Evolutionary conservation across 805 yeast genomes (phyloP).

Genomic region (Grigorovia humatica): DNA sequence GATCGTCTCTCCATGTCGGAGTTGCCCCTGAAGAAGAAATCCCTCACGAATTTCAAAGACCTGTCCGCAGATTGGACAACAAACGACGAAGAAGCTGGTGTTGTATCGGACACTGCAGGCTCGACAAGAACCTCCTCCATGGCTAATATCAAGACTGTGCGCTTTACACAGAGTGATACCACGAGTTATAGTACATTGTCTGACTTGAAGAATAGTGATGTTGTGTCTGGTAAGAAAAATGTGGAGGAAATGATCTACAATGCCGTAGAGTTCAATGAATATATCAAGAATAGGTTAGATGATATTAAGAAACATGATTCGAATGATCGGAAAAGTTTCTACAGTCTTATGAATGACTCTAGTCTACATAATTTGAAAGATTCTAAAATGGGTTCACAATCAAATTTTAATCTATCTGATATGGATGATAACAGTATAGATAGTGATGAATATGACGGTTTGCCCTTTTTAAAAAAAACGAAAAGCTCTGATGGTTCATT

Average conservation of each 20-base stretch:
- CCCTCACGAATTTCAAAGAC: conserved; percentile 6
- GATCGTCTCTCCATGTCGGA: background rate
- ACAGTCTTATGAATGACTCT: background rate
- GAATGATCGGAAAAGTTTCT: background rate
- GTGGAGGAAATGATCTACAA: background rate
- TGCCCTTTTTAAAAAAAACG: background rate
- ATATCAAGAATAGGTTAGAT: background rate
- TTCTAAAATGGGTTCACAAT: background rate
- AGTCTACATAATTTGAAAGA: background rate
- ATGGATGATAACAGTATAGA: background rate
- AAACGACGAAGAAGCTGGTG: background rate
- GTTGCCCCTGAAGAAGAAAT: conserved; percentile 8
- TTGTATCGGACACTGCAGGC: background rate
- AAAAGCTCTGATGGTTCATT: background rate
- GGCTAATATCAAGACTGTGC: background rate
- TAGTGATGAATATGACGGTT: background rate
- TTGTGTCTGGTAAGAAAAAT: background rate
- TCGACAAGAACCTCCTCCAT: background rate
- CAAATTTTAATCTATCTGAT: background rate
- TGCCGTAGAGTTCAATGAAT: background rate
- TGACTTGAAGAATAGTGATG: background rate
- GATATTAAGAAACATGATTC: background rate
- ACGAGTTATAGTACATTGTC: background rate
- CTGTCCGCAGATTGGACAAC: conserved; percentile 5
- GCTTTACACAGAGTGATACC: background rate